Conservation (phyloP, 73 alveolate species). For the Paramecium bursaria region DNA sequence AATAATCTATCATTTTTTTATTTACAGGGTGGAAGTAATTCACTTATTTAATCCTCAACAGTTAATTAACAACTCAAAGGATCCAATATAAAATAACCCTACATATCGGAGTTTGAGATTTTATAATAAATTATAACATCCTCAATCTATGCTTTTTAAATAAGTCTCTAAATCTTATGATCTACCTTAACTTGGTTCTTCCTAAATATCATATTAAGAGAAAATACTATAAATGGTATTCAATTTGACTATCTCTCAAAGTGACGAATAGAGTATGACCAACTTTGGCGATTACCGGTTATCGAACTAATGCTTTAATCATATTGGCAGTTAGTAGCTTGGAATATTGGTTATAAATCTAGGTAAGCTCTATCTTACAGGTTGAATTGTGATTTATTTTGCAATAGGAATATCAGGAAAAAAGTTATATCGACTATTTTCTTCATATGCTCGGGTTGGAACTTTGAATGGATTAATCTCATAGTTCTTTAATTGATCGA, state of each 20-base stretch:
- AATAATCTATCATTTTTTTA: not conserved
- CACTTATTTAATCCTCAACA: slow-evolving; percentile 12
- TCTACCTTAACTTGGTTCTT: slow-evolving; percentile 5
- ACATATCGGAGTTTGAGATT: too few relatives aligned
- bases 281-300: not conserved
- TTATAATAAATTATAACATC: too few relatives aligned
- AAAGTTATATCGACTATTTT: slow-evolving; percentile 24
- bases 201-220: not conserved
- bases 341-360: slow-evolving; percentile 19
- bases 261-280: not conserved
- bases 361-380: not conserved
- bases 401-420: slow-evolving; percentile 40
- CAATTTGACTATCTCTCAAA: not conserved
- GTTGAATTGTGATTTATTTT: slow-evolving; percentile 6
- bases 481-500: too few relatives aligned
- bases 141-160: too few relatives aligned
- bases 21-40: not conserved
- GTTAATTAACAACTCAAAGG: too few relatives aligned
- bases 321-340: not conserved
- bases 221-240: slow-evolving; percentile 8
- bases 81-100: too few relatives aligned
- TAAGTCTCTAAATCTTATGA: too few relatives aligned
- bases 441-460: too few relatives aligned
- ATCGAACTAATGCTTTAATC: slow-evolving; percentile 29
- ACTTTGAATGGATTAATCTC: too few relatives aligned